phyloP scores from a whole-genome alignment of 352 stramenopile genomes.

The Phytophthora kernoviae region DNA sequence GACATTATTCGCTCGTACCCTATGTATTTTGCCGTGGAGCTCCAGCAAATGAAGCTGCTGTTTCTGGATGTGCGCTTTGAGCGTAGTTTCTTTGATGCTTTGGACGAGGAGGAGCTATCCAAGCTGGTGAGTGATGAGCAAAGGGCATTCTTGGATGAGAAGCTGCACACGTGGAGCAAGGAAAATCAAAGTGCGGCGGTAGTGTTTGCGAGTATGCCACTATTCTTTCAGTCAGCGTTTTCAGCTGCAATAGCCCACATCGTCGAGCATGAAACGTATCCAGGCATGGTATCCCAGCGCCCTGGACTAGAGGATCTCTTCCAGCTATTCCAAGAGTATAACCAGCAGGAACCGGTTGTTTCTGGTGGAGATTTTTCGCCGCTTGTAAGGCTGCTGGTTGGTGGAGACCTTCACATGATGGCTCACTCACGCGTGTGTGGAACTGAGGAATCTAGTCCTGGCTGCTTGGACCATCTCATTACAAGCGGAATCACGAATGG shows the following conservation, averaged over 20 bases:
- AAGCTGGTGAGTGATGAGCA: slow-evolving; percentile 45
- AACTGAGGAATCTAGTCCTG: slow-evolving; percentile 1
- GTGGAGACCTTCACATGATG: slow-evolving; percentile 69
- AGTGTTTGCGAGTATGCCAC: slow-evolving; percentile 56
- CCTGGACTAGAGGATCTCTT: slow-evolving; percentile 44
- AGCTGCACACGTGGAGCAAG: slow-evolving; percentile 22
- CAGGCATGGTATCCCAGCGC: slow-evolving; percentile 43
- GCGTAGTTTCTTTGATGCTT: slow-evolving; percentile 44
- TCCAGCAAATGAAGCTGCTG: slow-evolving; percentile 55
- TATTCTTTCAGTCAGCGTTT: slow-evolving; percentile 72
- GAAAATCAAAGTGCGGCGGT: slow-evolving; percentile 32
- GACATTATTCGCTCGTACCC: slow-evolving; percentile 43
- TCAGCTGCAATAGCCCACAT: slow-evolving; percentile 52
- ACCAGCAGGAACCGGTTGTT: slow-evolving; percentile 6
- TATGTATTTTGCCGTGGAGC: slow-evolving; percentile 46
- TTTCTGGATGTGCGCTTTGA: slow-evolving; percentile 73
- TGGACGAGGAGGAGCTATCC: slow-evolving; percentile 3
- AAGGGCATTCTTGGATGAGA: slow-evolving; percentile 12
- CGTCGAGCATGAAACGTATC: slow-evolving; percentile 72
- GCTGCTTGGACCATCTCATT: slow-evolving; percentile 66
- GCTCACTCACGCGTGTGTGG: slow-evolving; percentile 54
- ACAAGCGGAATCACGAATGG: slow-evolving; percentile 66
- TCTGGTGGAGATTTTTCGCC: slow-evolving; percentile 3
- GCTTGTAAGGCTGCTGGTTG: slow-evolving; percentile 49
- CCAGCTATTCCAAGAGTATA: slow-evolving; percentile 38